Base-by-base conservation (phyloP, 2,329 filamentous ascomycete species). In the Tolypocladium tropicale region DNA sequence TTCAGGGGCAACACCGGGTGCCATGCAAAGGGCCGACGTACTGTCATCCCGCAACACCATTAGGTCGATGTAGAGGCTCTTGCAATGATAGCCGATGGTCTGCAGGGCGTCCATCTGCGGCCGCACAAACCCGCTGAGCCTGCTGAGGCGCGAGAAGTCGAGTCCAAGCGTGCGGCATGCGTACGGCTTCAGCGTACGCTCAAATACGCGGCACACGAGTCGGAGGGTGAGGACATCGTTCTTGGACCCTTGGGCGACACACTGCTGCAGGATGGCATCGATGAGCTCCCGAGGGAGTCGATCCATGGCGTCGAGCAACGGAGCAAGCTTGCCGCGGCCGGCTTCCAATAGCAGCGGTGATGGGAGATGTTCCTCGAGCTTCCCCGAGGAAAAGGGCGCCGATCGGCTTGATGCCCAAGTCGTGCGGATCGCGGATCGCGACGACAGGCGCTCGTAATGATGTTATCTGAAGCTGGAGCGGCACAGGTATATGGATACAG, bases 21-120 rank as follows among this genome's bases (percentile, higher is more conserved):
- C n/a, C n/a, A n/a, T n/a, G n/a, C n/a, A n/a, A n/a, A n/a, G n/a
- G n/a, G n/a, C n/a, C n/a, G 18, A 28, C 37, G 28, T 67, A 79
- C 78, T 63, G 54, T 79, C 76, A 61, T 81, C 78, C 60, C 78
- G 73, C 39, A 81, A 65, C 18, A 79, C 71, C 75, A 78, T 79
- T 64, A 81, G 66, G 61, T 81, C 78, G 52, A 81, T 69, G 57
- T 76, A 78, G 5, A 81, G 61, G 33, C 76, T 74, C 60, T 74
- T 74, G 69, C 76, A 78, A n/a, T 76, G 67, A 33, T 72, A 69
- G 2, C 75, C 77, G 53, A 78, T 70, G 2, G 72, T 74, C 59
- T 72, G 70, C n/a, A 80, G 63, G 7, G 72, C 72, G 61, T 72
- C 68, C n/a, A 71, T 57, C 53, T 70, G 65, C 1, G 71, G 73